Evolutionary conservation across 164 flowering plant genomes (phyloP), one percentile per base, ranked within the genome.

Genomic region (Aristolochia contorta): DNA sequence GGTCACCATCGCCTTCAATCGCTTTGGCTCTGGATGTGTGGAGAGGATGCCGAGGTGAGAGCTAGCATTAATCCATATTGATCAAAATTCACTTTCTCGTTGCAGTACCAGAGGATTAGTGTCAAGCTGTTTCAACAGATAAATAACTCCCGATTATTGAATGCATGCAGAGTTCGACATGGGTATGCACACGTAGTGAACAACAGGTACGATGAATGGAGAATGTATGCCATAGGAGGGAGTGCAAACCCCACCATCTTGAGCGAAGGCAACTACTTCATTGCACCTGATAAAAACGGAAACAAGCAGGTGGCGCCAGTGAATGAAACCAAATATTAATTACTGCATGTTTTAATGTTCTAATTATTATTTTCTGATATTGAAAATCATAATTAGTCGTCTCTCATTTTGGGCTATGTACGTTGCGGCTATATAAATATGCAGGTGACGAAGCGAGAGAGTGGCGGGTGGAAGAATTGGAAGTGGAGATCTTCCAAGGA

Each of bases 31-130:
- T 22, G 88, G 83, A 9, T 76, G 84, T 8, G 76, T 82, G 14
- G 83, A 89, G 58, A 75, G 94, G 67, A 84, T 89, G 89, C 96
- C 96, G 14, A 85, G 92, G 97, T 79, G 64, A 57, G 14, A 20
- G n/a, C n/a, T n/a, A n/a, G n/a, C n/a, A n/a, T n/a, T n/a, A n/a
- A n/a, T n/a, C n/a, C n/a, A n/a, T n/a, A n/a, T n/a, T n/a, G n/a
- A n/a, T n/a, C n/a, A n/a, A n/a, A n/a, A n/a, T n/a, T n/a, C n/a
- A n/a, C n/a, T n/a, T n/a, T n/a, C n/a, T n/a, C n/a, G n/a, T n/a
- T n/a, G n/a, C n/a, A n/a, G n/a, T n/a, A 25, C n/a, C 22, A 8
- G 21, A 54, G 19, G n/a, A 18, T 22, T 16, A 50, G 2, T 50
- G 2, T 16, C 22, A 19, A 18, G 15, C 18, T n/a, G 55, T n/a